Percentiles rank a stretch among this genome's conserved stretches.
These are phyloP conservation scores for Aotearoamyces nothofagi DNA, from an alignment of 2,329 filamentous ascomycete genomes.

Conservation along the genomic window DNA sequence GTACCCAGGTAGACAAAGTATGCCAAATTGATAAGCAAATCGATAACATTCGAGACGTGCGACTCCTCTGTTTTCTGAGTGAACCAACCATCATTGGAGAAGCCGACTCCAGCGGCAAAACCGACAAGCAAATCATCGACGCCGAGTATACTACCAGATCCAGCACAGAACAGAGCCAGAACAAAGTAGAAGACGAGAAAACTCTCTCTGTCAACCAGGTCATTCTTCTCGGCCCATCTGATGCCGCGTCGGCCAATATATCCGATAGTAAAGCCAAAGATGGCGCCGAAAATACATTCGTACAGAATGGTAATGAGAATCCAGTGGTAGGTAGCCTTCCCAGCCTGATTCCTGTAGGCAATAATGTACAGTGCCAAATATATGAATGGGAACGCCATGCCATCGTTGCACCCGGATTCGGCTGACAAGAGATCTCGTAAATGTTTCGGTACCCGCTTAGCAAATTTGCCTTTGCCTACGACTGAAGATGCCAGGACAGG, in stretches of 20 bases:
- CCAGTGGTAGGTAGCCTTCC: constrained; percentile 68
- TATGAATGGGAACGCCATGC: constrained; percentile 98
- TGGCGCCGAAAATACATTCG: constrained; percentile 83
- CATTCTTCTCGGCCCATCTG: constrained; percentile 68
- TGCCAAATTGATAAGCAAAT: constrained; percentile 87
- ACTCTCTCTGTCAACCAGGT: constrained; percentile 88
- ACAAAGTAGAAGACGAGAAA: constrained; percentile 99
- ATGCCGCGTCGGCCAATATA: constrained; percentile 87
- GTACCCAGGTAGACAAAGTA: constrained; percentile 98
- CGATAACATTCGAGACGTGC: constrained; percentile 98
- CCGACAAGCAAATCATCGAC: constrained; percentile 90
- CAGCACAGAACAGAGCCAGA: constrained; percentile 86
- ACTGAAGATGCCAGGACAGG: constrained; percentile 94
- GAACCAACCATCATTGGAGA: constrained; percentile 99
- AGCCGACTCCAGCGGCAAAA: constrained; percentile 92
- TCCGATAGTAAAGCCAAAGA: constrained; percentile 77
- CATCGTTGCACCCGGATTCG: constrained; percentile 97
- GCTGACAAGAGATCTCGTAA: constrained; percentile 86
- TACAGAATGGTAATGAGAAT: constrained; percentile 83
- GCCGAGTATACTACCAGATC: constrained; percentile 79
- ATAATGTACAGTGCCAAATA: constrained; percentile 88
- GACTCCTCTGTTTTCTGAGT: constrained; percentile 96
- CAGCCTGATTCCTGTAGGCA: constrained; percentile 55
- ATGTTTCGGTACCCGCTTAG: constrained; percentile 94
- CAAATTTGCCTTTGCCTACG: constrained; percentile 97